Evolutionary conservation across 169 alveolate species (phyloP), one percentile per base, ranked within the genome.

Genomic region (Plasmodium knowlesi): DNA sequence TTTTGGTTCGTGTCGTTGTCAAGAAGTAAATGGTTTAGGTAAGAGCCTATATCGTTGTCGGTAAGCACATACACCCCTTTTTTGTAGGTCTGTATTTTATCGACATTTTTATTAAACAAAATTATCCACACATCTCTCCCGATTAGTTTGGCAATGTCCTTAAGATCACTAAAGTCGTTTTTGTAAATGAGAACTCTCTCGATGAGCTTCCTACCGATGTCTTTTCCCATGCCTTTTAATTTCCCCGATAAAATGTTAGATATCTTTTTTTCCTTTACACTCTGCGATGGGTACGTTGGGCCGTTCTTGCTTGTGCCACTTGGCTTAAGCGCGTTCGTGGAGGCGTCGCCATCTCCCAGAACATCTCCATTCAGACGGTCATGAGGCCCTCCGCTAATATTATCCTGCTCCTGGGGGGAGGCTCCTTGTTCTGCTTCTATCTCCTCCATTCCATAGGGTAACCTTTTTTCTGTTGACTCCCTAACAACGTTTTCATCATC

Each of bases 1-100:
- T 88, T 88, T 5, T 88, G 82, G 46, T 88, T 88, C 50, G 94
- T 88, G 16, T 57, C 50, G 53, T 86, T 86, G 54, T 88, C 94
- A 19, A 88, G 70, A 14, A 88, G 46, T 9, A 61, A 12, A 37
- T 88, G 89, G 32, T 78, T 78, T 78, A 88, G 32, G 71, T 88
- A 88, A n/a, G 81, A 8, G 3, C 83, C 88, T 39, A 88, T 88
- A 43, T 88, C 83, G 37, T 61, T 88, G 28, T 88, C 94, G 6
- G 19, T 32, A 25, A 88, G 41, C 9, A 88, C 81, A 79, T 78
- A 88, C 19, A 79, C 82, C 19, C 82, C 88, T 50, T 88, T 88
- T 88, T 79, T 88, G 19, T 71, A 67, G 3, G 89, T 78, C 50
- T 88, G 94, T 25, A 88, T 34, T 16, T 61, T 88, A 78, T 88